Evolutionary conservation across 2,329 filamentous ascomycete species (phyloP), one percentile per base, ranked within the genome.

Genomic region (Hirsutella thompsonii): DNA sequence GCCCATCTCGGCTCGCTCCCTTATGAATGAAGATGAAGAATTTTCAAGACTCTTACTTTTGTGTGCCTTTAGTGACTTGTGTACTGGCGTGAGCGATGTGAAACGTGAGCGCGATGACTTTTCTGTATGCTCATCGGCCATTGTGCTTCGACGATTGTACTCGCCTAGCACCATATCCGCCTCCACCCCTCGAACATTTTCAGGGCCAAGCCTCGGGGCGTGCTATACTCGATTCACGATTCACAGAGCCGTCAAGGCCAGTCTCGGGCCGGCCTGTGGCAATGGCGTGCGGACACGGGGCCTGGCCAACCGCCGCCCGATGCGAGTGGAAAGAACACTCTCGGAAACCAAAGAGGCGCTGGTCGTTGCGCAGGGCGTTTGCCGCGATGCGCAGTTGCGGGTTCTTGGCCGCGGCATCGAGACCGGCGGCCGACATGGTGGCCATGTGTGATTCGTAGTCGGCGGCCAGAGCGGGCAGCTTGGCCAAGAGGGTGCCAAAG

Each of bases 241-340:
- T n/a, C n/a, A n/a, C n/a, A n/a, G n/a, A n/a, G n/a, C n/a, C n/a
- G n/a, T n/a, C n/a, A n/a, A n/a, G n/a, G n/a, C n/a, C n/a, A n/a
- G n/a, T n/a, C n/a, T n/a, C n/a, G n/a, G n/a, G n/a, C n/a, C n/a
- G n/a, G n/a, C n/a, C 23, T 11, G 23, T 11, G 23, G 6, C 23
- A 11, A 26, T 11, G 23, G 52, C 52, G 48, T 75, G 67, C 13
- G 72, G 72, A 44, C 74, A 78, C n/a, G 57, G 57, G 5, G 64
- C 64, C 54, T 78, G 67, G 18, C 72, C 73, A 28, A 75, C 70
- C 8, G 62, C 56, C 4, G 69, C 65, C 18, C 74, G 64, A 50
- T 78, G 74, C 30, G 69, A 74, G 53, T 78, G 74, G 49, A 78
- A 78, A 11, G 72, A 74, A 54, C 74, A 78, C 54, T 74, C 70